These are phyloP conservation scores for Hirschfeldia incana DNA, from an alignment of 345 rosid genomes.

Conservation along the genomic window DNA sequence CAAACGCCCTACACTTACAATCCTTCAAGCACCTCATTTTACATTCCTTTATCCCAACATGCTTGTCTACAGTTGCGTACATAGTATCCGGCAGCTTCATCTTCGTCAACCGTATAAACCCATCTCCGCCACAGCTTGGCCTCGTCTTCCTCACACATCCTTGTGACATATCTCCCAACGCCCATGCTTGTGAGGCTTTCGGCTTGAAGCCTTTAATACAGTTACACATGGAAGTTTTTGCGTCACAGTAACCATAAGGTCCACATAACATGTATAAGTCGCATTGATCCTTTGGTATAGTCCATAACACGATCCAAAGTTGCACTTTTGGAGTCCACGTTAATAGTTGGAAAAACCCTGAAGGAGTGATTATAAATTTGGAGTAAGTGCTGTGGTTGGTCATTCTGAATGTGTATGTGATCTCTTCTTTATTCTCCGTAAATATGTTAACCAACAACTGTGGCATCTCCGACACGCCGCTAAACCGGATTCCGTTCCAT, in stretches of 20 bases:
- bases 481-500: slow-evolving; percentile 62
- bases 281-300: slow-evolving; percentile 70
- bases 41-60: slow-evolving; percentile 33
- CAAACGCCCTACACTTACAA: slow-evolving; percentile 50
- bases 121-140: slow-evolving; percentile 46
- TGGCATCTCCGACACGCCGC: slow-evolving; percentile 68
- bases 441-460: slow-evolving; percentile 44
- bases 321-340: slow-evolving; percentile 48
- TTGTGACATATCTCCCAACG: slow-evolving; percentile 41
- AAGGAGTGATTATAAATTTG: slow-evolving; percentile 45
- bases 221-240: slow-evolving; percentile 54
- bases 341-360: slow-evolving; percentile 42
- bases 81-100: slow-evolving; percentile 62
- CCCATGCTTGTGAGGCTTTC: slow-evolving; percentile 50
- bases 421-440: slow-evolving; percentile 37
- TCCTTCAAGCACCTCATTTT: slow-evolving; percentile 32
- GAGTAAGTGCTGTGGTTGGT: slow-evolving; percentile 41
- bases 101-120: slow-evolving; percentile 47
- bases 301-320: slow-evolving; percentile 61
- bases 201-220: slow-evolving; percentile 65
- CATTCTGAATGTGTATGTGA: slow-evolving; percentile 44
- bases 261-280: slow-evolving; percentile 56
- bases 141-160: slow-evolving; percentile 59
- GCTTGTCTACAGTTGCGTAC: slow-evolving; percentile 39
- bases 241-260: slow-evolving; percentile 60